Evolutionary conservation across 225 moss, liverwort and hornwort species (phyloP), one percentile per base, ranked within the genome.

Genomic region (Polytrichum formosum): DNA sequence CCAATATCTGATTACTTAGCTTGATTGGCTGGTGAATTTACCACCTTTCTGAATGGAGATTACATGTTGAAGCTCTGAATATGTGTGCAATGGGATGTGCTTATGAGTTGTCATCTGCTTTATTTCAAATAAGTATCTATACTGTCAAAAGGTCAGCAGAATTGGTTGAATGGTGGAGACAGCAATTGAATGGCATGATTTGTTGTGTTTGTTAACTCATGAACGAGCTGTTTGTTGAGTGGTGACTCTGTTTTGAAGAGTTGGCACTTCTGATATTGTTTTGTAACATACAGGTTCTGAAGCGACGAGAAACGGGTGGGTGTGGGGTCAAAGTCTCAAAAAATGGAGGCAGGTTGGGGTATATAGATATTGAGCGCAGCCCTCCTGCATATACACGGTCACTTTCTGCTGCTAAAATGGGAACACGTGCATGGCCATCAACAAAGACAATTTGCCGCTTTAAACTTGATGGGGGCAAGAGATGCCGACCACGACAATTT

Each of bases 401-500:
- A 64, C 67, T 92, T 61, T 82, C 83, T 67, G 85, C 92, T 78
- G 85, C 92, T 55, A 92, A 92, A 76, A 79, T 92, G 87, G 92
- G 88, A 67, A 82, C 73, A 56, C 84, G 67, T 72, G 81, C 88
- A 27, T 90, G 90, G 90, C 88, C 92, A 53, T 59, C 88, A 70
- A 82, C 80, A 17, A 88, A 75, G 37, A 77, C 82, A 58, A 84
- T 90, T 54, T 87, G 91, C 61, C 84, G 87, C 56, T 73, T 85
- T 18, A 92, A 84, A 46, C 70, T 80, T 65, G 83, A 92, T 29
- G 72, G 80, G 56, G 87, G 79, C 19, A 79, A 74, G 75, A 81
- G 87, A 69, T 92, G 88, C 76, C 85, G 85, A 69, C 90, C 92
- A 66, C 90, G 92, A 21, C 92, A 92, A 69, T 92, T 92, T 81